Evolutionary conservation across 2,329 filamentous ascomycete species (phyloP).

Genomic region (Talaromyces marneffei): DNA sequence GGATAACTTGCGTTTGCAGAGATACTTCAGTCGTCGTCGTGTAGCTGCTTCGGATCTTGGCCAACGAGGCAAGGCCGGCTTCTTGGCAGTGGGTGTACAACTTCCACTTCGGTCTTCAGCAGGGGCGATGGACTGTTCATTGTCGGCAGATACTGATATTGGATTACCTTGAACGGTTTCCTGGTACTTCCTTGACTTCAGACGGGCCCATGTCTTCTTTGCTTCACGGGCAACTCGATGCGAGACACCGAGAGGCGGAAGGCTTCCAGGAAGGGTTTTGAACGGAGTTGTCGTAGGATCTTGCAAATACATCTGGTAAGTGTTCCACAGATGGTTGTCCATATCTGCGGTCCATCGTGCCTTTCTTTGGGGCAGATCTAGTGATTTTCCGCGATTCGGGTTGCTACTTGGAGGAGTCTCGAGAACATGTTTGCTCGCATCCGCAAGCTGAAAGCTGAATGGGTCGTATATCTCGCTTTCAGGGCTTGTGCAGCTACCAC

Average conservation of each 20-base stretch:
- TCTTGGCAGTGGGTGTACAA: constrained; percentile 41
- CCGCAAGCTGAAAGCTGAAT: constrained; percentile 42
- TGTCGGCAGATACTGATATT: not conserved
- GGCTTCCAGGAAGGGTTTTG: constrained; percentile 59
- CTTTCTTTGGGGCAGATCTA: constrained; percentile 22
- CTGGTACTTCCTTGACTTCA: constrained; percentile 30
- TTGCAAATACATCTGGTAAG: constrained; percentile 60
- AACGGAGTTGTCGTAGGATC: constrained; percentile 62
- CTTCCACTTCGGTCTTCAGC: constrained; percentile 45
- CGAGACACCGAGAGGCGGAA: constrained; percentile 59
- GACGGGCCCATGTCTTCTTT: constrained; percentile 54
- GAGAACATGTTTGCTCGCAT: constrained; percentile 32
- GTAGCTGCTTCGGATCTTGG: constrained; percentile 55
- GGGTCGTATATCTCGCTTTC: constrained; percentile 55
- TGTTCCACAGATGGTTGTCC: constrained; percentile 62
- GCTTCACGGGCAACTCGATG: constrained; percentile 58
- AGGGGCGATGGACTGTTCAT: constrained; percentile 26
- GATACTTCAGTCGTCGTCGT: constrained; percentile 51
- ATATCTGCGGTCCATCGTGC: constrained; percentile 55
- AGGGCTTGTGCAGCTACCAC: constrained; percentile 56
- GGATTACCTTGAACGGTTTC: constrained; percentile 7
- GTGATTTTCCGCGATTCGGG: constrained; percentile 24
- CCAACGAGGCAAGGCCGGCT: constrained; percentile 41
- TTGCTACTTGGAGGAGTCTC: constrained; percentile 34
- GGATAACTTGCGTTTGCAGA: constrained; percentile 57